Evolutionary conservation across 1,284 basidiomycete species (phyloP).

Genomic region (Puccinia brachypodii): DNA sequence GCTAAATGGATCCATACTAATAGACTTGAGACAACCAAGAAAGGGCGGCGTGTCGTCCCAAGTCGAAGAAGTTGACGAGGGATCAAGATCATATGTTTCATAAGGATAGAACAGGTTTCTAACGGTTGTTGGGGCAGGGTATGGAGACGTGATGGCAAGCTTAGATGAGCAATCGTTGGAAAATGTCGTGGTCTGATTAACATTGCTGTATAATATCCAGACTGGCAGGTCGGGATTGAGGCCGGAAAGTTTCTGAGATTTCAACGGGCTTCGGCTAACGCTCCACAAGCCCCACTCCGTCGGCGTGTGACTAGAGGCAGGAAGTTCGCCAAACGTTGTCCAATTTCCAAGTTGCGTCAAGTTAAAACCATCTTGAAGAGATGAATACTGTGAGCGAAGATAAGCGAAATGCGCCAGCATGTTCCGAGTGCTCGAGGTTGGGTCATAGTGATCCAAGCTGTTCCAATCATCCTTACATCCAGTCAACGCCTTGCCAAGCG

Average conservation of each 20-base stretch:
- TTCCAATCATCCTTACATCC: conserved; percentile 86
- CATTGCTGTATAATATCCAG: conserved; percentile 47
- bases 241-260: conserved; percentile 59
- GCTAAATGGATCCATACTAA: conserved; percentile 71
- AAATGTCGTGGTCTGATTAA: conserved; percentile 34
- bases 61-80: conserved; percentile 66
- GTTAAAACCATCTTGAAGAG: conserved; percentile 79
- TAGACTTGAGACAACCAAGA: conserved; percentile 68
- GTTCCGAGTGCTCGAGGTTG: conserved; percentile 72
- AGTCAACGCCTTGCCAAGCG: conserved; percentile 70
- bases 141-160: conserved; percentile 65
- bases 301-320: conserved; percentile 74
- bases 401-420: conserved; percentile 71
- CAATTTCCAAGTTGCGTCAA: conserved; percentile 76
- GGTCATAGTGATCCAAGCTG: conserved; percentile 86
- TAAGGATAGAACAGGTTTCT: conserved; percentile 78
- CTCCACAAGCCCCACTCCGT: conserved; percentile 87
- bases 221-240: conserved; percentile 61
- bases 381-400: conserved; percentile 68
- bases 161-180: conserved; percentile 57
- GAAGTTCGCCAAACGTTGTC: conserved; percentile 72
- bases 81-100: conserved; percentile 68
- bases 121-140: conserved; percentile 64
- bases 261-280: conserved; percentile 59
- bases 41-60: conserved; percentile 65